Evolutionary conservation across 371 early-diverging fungal species (phyloP), one percentile per base, ranked within the genome.

Genomic region (Circinella umbellata): DNA sequence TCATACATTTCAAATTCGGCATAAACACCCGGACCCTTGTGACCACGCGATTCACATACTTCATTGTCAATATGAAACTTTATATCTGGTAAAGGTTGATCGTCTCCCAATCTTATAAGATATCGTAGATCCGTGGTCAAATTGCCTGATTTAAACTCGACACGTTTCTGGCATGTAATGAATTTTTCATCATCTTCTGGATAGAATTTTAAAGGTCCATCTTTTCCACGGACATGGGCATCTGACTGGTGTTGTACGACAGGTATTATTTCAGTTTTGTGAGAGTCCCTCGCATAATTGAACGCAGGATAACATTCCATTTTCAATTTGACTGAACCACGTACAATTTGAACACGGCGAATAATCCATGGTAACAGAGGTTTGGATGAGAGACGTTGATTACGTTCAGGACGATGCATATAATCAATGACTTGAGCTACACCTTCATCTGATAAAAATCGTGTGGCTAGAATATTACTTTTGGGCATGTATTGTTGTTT

Each of bases 401-500:
- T 70, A 27, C 72, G 74, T 8, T 73, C 72, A 17, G 88, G 89
- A 18, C 85, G 46, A 59, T 87, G 88, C 91, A 93, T 91, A 68
- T 87, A 93, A 67, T 93, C 94, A 3, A 82, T 88, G 18, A 93
- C 81, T 61, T 88, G 83, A 17, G 85, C 80, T 14, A 88, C 90
- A 48, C 91, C 92, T 8, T 86, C 83, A 20, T 92, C 90, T 4
- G 80, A 77, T 61, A 93, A 63, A 69, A 92, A 93, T 36, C 92
- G 81, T 7, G 94, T 94, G 20, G 81, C 73, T 59, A 94, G 80
- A 14, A 94, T 86, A 69, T 93, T 93, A 60, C 90, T 88, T 70
- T 87, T 86, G 20, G 93, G 93, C 63, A 94, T 70, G 73, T 94
- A 94, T 79, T 91, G 92, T 76, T 94, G 94, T 71, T 88, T 88